phyloP scores from a whole-genome alignment of 1,284 basidiomycete species.

The Pseudozyma sp. region DNA sequence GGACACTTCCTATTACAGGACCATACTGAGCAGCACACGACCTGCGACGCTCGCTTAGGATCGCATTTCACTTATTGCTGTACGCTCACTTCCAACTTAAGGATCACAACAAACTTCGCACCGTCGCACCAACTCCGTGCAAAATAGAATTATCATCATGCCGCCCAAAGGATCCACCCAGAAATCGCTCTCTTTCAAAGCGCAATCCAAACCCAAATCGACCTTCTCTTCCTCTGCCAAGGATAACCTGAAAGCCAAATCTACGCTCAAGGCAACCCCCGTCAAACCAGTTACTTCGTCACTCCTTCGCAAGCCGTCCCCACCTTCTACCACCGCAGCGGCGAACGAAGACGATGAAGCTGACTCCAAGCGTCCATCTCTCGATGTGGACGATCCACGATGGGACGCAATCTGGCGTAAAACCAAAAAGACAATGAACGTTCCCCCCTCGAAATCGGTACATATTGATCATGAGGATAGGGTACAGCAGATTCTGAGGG shows the following conservation, averaged over 20 bases:
- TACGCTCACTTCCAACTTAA: not conserved
- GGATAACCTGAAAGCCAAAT: constrained; percentile 30
- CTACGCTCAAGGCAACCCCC: constrained; percentile 22
- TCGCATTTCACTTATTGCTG: too few species aligned
- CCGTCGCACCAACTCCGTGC: not conserved
- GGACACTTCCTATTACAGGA: too few species aligned
- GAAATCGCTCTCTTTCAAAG: constrained; percentile 34
- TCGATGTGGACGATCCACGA: constrained; percentile 50
- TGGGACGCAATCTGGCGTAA: constrained; percentile 60
- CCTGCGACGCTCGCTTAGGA: too few species aligned
- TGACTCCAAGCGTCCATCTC: constrained; percentile 22
- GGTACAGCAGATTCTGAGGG: constrained; percentile 64
- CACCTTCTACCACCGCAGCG: not conserved
- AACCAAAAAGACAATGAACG: constrained; percentile 44
- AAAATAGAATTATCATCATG: constrained; percentile 9
- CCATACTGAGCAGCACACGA: too few species aligned
- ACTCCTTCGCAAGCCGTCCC: constrained; percentile 7
- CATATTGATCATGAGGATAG: constrained; percentile 60
- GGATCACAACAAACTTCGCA: too few species aligned
- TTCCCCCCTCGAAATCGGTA: constrained; percentile 45
- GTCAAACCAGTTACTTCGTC: constrained; percentile 21
- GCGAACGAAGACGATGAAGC: constrained; percentile 12
- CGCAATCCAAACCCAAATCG: constrained; percentile 49
- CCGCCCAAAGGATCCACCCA: constrained; percentile 36
- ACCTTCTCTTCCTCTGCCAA: constrained; percentile 35